phyloP scores from a whole-genome alignment of 352 stramenopile species.

The Blastocystis sp. region DNA sequence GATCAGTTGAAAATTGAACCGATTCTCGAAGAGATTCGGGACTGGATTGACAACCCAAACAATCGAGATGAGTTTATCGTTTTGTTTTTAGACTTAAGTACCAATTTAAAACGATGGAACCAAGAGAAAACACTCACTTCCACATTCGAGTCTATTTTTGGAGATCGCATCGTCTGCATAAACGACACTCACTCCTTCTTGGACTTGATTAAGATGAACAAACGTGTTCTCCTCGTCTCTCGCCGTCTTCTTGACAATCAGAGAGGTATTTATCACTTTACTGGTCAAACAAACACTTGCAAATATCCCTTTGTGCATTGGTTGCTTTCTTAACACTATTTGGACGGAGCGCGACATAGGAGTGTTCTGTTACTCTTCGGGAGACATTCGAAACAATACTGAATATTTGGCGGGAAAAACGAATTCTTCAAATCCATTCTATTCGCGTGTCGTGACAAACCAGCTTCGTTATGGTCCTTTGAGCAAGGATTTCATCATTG shows the following conservation, averaged over 20 bases:
- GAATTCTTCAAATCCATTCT: not conserved
- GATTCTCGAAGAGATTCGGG: constrained; percentile 67
- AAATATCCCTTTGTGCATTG: not conserved
- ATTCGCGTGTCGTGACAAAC: constrained; percentile 45
- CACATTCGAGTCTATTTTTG: not conserved
- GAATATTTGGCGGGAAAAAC: not conserved
- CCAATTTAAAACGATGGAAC: constrained; percentile 38
- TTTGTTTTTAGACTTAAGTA: constrained; percentile 10
- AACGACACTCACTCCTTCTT: not conserved
- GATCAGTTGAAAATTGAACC: constrained; percentile 68
- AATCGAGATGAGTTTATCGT: constrained; percentile 47
- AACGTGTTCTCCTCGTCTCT: constrained; percentile 23
- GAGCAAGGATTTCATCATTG: constrained; percentile 42
- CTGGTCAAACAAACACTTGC: not conserved
- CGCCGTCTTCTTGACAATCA: not conserved
- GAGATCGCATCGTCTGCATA: not conserved
- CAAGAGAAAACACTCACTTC: not conserved
- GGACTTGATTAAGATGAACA: not conserved
- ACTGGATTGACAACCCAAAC: constrained; percentile 67
- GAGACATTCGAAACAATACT: not conserved
- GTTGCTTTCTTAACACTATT: not conserved
- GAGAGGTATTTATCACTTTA: not conserved
- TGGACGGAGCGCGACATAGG: constrained; percentile 31
- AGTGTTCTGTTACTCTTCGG: not conserved
- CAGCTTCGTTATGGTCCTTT: constrained; percentile 46